Conservation (phyloP, 2,329 filamentous ascomycete genomes). For the Pseudogymnoascus sp. region DNA sequence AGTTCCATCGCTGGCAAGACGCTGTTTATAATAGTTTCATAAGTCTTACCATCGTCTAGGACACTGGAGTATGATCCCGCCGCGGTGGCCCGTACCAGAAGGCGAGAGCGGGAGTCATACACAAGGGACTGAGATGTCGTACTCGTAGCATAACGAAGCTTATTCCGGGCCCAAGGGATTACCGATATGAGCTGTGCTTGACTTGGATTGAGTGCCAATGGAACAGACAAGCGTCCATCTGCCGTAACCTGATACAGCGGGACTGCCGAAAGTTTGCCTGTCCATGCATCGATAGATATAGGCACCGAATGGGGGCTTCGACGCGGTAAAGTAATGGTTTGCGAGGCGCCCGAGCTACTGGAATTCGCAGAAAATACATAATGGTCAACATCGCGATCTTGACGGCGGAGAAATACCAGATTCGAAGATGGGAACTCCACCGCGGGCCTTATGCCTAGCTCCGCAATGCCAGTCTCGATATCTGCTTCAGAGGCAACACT, state of each 20-base stretch:
- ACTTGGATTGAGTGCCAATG: constrained; percentile 7
- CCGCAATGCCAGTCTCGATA: background rate
- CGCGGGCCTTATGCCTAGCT: background rate
- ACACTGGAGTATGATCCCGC: background rate
- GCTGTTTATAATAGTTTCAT: background rate
- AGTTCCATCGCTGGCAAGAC: background rate
- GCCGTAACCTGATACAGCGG: background rate
- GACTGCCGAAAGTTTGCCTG: constrained; percentile 8
- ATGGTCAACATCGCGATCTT: constrained; percentile 11
- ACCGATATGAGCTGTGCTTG: background rate
- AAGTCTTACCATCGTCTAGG: background rate
- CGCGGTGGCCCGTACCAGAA: background rate
- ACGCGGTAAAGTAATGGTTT: background rate
- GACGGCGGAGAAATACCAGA: constrained; percentile 11
- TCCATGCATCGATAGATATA: constrained; percentile 12
- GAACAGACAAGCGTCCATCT: constrained; percentile 7
- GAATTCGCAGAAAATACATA: constrained; percentile 13
- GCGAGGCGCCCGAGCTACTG: constrained; percentile 4
- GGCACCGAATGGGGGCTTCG: background rate
- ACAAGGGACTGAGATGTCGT: background rate
- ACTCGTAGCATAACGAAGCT: background rate
- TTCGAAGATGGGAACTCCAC: background rate
- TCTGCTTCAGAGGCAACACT: constrained; percentile 2
- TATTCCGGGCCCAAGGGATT: background rate
- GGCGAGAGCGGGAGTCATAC: background rate